Conservation (phyloP, 2,329 filamentous ascomycete genomes). For the Kalaharituber pfeilii region DNA sequence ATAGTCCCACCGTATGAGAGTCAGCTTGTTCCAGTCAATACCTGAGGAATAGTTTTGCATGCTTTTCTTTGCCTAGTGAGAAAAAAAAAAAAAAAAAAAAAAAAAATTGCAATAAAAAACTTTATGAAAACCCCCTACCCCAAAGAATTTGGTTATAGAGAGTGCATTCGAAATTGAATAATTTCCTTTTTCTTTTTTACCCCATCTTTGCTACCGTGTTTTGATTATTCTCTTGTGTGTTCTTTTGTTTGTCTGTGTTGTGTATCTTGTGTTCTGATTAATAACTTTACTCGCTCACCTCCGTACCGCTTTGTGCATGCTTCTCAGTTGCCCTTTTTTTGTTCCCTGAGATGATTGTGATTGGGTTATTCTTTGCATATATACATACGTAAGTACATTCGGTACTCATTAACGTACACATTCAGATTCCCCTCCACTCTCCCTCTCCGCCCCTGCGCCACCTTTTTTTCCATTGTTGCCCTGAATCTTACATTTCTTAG, state of each 20-base stretch:
- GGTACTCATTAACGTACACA: no score
- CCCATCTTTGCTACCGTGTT: background rate
- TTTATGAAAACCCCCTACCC: background rate
- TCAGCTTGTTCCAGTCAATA: constrained; percentile 1
- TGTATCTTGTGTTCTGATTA: background rate
- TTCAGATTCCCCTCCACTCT: no score
- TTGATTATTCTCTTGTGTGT: background rate
- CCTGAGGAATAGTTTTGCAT: background rate
- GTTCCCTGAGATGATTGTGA: no score
- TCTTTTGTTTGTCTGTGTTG: background rate
- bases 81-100: no score
- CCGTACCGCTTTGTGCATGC: no score
- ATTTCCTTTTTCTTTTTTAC: background rate
- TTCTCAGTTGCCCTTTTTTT: no score
- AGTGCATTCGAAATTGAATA: background rate
- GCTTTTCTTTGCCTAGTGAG: background rate
- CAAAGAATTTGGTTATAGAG: background rate
- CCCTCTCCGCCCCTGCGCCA: no score
- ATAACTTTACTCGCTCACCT: no score
- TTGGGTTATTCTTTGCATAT: no score
- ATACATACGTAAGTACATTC: no score
- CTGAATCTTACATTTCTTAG: no score
- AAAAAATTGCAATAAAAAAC: background rate
- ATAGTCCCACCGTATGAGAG: constrained; percentile 1
- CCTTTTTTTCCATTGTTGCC: no score